Evolutionary conservation across 140 eudicot genomes (phyloP), one percentile per base, ranked within the genome.

Genomic region (Bidens hawaiensis): DNA sequence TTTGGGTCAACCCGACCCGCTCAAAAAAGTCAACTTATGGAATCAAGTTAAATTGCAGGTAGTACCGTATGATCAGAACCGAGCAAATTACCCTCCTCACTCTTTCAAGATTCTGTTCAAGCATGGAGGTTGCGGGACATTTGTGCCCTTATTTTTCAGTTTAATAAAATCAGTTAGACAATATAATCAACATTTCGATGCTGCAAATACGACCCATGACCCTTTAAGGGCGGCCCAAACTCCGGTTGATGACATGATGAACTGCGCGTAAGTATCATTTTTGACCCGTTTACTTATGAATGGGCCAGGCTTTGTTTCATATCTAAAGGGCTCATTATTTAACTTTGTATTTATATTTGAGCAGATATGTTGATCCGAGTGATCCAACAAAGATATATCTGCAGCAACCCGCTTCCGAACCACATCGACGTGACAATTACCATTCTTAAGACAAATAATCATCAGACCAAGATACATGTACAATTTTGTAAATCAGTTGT

Each of bases 301-400:
- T 40, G 5, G 17, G 68, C 5, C 31, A 0, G 30, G 18, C 3
- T 58, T 4, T 49, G 40, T 28, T 25, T 1, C 38, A 6, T 10
- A 26, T 18, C 17, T 17, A 27, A 58, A 21, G 0, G 46, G 18
- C 0, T 36, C 42, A 36, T 36, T 36, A 14, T 60, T 23, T 43
- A 15, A 1, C 4, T 28, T 33, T 26, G 12, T 51, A 12, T 5
- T 60, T 54, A 16, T 48, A 16, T 70, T 75, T 74, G 74, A 47
- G 75, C 85, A 86, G 95, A 30, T 86, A 86, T 27, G 95, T 86
- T 15, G 91, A 86, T 60, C 95, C 95, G 0, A 81, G 79, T 74
- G 95, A 86, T 27, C 95, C 95, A 6, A 80, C 91, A 24, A 83
- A 67, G 78, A 80, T 86, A 28, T 86, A 78, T 70, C 65, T 81